Base-by-base conservation (phyloP, 2,329 filamentous ascomycete genomes). In the Aureobasidium sp. region DNA sequence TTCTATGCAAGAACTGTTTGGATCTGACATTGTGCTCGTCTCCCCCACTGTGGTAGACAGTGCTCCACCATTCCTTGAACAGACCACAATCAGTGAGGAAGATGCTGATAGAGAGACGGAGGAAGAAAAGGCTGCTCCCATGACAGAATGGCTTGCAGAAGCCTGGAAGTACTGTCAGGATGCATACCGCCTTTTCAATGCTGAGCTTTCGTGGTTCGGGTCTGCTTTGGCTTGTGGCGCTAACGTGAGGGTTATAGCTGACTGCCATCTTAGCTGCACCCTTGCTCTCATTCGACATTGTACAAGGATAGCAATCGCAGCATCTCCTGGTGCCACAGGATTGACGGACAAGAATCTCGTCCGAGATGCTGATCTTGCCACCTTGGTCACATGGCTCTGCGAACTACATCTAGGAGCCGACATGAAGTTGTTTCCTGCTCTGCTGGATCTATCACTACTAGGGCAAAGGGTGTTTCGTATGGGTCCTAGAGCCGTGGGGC, bases 401-500 rank as follows among this genome's bases (percentile, higher is more conserved):
- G 50, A 53, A 53, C 29, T 53, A 53, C 29, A 53, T 53, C 50
- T 53, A 53, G 50, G 50, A 53, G 50, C 50, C 36, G 29, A 53
- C 50, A 53, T 53, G 29, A 53, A 53, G 50, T 53, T 53, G 50
- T 53, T 53, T 13, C 50, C 50, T 53, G 29, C 50, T 53, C 50
- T 53, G 50, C 50, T 53, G 13, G 50, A 53, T 36, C 27, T 53
- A 53, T 53, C 29, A 53, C 50, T 53, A 11, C 50, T 53, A 6
- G 29, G 50, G 13, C 50, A 53, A 36, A 31, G 50, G 50, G 16
- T 53, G 29, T 36, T 36, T 4, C 5, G 50, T 53, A 36, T 20
- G 29, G 20, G 50, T 53, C 50, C 50, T 53, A 36, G 50, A 53
- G 50, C 50, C 50, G 50, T 53, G 13, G 50, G 13, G 50, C 50